Conservation (phyloP, 2,329 filamentous ascomycete species). For the Venturia oleaginea region DNA sequence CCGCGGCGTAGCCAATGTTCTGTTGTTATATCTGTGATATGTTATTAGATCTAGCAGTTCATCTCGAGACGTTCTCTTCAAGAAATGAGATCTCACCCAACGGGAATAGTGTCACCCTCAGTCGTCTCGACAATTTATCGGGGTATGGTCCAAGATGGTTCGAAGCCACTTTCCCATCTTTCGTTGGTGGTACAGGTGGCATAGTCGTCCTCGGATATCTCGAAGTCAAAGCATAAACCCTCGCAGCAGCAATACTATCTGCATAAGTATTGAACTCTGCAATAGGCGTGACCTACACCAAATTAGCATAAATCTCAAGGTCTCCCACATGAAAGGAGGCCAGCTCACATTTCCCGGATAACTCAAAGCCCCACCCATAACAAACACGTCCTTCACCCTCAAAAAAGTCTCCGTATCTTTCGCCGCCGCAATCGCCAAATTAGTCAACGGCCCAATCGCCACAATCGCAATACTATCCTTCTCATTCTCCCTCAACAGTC, state of each 20-base stretch:
- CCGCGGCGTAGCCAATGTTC: constrained; percentile 33
- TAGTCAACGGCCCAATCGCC: constrained; percentile 86
- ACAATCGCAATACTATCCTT: constrained; percentile 81
- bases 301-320: neutral
- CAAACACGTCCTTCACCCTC: constrained; percentile 77
- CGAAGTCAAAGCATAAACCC: constrained; percentile 41
- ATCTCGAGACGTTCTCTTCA: neutral
- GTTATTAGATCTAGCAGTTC: neutral
- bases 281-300: constrained; percentile 1
- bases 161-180: neutral
- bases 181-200: constrained; percentile 46
- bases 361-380: constrained; percentile 87
- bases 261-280: constrained; percentile 93
- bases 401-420: constrained; percentile 86
- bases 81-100: constrained; percentile 24
- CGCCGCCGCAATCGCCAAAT: constrained; percentile 78
- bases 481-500: constrained; percentile 72
- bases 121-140: constrained; percentile 28
- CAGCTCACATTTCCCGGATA: constrained; percentile 60
- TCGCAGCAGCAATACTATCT: constrained; percentile 48
- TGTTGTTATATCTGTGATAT: constrained; percentile 33
- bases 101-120: constrained; percentile 40
- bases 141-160: constrained; percentile 33
- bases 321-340: neutral
- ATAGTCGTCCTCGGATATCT: constrained; percentile 66